A percentile compares a stretch with the other conserved stretches of the same genome.
phyloP scores from a whole-genome alignment of 1,284 basidiomycete species.

The Blastosporella zonata region DNA sequence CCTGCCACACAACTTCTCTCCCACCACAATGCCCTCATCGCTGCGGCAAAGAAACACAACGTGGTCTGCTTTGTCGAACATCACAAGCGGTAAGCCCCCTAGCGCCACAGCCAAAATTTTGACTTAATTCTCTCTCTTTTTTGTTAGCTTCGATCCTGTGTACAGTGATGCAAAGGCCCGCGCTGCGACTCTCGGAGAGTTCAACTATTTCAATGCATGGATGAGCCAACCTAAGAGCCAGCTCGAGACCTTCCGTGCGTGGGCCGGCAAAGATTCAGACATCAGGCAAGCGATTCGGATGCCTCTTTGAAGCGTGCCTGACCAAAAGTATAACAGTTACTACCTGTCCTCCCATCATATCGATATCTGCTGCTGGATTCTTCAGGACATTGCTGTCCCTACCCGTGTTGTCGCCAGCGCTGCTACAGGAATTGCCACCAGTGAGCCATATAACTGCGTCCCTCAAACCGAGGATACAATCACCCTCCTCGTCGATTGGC shows the following conservation, averaged over 20 bases:
- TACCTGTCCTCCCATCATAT: conserved; percentile 95
- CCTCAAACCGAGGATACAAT: conserved; percentile 91
- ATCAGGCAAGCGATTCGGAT: conserved; percentile 55
- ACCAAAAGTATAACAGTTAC: conserved; percentile 52
- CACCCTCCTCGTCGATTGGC: conserved; percentile 92
- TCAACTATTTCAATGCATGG: conserved; percentile 89
- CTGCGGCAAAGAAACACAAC: conserved; percentile 72
- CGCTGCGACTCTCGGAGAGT: conserved; percentile 78
- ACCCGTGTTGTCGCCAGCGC: conserved; percentile 86
- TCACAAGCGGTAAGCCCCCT: conserved; percentile 58
- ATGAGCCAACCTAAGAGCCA: conserved; percentile 97
- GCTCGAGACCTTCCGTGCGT: conserved; percentile 89
- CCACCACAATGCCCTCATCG: conserved; percentile 78
- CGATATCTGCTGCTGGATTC: conserved; percentile 89
- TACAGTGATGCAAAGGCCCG: conserved; percentile 87
- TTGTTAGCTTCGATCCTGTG: conserved; percentile 79
- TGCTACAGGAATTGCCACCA: conserved; percentile 84
- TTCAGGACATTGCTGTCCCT: conserved; percentile 77
- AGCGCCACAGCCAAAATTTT: not conserved
- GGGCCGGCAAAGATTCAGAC: conserved; percentile 92
- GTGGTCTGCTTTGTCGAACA: conserved; percentile 92
- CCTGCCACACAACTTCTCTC: conserved; percentile 85
- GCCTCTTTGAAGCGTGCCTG: conserved; percentile 1
- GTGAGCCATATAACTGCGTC: conserved; percentile 82
- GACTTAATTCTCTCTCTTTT: conserved; percentile 1